Evolutionary conservation across 1,284 basidiomycete genomes (phyloP).

Genomic region (Melampsora americana): DNA sequence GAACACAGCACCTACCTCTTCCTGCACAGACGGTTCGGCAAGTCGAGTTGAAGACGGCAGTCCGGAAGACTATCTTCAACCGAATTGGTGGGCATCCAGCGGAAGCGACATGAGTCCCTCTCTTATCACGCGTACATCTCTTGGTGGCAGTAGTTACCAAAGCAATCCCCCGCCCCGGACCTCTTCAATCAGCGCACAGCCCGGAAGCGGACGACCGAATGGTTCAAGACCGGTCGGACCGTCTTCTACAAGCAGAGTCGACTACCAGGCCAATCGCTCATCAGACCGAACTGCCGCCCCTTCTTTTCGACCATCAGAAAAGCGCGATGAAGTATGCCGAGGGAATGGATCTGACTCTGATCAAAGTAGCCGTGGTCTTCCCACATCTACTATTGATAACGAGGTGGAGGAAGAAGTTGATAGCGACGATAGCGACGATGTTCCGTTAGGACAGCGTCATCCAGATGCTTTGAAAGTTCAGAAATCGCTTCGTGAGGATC

Average conservation of each 20-base stretch:
- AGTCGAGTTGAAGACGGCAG: not conserved
- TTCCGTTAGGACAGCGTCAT: conserved; percentile 32
- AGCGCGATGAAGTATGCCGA: not conserved
- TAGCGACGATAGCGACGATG: conserved; percentile 26
- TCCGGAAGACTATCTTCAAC: not conserved
- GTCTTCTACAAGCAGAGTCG: not conserved
- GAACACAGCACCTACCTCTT: not conserved
- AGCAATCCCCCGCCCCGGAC: not conserved
- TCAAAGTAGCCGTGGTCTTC: not conserved
- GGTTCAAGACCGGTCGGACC: not conserved
- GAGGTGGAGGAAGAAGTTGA: conserved; percentile 12
- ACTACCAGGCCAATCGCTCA: not conserved
- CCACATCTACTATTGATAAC: not conserved
- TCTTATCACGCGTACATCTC: not conserved
- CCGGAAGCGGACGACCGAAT: not conserved
- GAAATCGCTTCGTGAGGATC: not conserved
- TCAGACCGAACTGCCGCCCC: not conserved
- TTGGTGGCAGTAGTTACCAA: not conserved
- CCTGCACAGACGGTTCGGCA: not conserved
- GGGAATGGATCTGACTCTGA: not conserved
- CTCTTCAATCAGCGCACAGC: not conserved
- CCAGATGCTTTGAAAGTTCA: conserved; percentile 34
- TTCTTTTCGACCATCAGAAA: not conserved
- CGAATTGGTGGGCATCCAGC: not conserved
- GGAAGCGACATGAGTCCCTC: not conserved